A percentile compares a stretch with the other conserved stretches of the same genome.
Conservation (phyloP, 352 stramenopile species). For the Globisporangium orthogonon region DNA sequence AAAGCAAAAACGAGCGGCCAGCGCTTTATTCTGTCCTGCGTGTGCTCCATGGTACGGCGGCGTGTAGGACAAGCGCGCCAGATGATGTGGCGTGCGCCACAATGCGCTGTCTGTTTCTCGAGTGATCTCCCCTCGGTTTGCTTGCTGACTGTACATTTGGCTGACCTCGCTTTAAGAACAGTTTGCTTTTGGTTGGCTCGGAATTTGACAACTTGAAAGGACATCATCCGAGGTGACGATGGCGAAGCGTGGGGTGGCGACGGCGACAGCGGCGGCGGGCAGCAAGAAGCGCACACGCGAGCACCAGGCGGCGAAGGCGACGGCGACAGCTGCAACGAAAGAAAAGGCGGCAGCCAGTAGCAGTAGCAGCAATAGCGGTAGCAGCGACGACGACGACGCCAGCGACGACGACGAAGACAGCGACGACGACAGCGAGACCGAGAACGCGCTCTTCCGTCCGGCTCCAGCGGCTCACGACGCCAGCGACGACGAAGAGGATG, state of each 20-base stretch:
- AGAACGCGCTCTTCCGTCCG: slow-evolving; percentile 72
- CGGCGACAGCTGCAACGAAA: neutral
- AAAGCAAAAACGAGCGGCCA: slow-evolving; percentile 5
- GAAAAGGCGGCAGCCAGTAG: slow-evolving; percentile 11
- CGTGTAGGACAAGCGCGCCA: neutral
- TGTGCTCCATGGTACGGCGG: neutral
- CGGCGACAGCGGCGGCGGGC: neutral
- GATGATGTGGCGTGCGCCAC: slow-evolving; percentile 1
- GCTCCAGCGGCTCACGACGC: slow-evolving; percentile 12
- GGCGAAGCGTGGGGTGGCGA: slow-evolving; percentile 7
- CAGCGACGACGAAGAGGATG: slow-evolving; percentile 26
- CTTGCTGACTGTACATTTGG: no score
- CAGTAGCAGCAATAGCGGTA: slow-evolving; percentile 24
- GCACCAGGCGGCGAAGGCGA: slow-evolving; percentile 5
- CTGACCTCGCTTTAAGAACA: no score
- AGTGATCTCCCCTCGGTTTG: neutral
- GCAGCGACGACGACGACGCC: neutral
- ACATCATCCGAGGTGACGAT: neutral
- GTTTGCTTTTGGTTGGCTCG: neutral
- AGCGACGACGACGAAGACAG: slow-evolving; percentile 7
- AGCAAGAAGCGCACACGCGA: slow-evolving; percentile 32
- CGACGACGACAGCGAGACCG: slow-evolving; percentile 44
- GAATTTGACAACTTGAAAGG: slow-evolving; percentile 5
- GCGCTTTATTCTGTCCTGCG: neutral
- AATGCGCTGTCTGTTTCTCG: neutral